Base-by-base conservation (phyloP, 306 rosid species). In the Fragaria iinumae region DNA sequence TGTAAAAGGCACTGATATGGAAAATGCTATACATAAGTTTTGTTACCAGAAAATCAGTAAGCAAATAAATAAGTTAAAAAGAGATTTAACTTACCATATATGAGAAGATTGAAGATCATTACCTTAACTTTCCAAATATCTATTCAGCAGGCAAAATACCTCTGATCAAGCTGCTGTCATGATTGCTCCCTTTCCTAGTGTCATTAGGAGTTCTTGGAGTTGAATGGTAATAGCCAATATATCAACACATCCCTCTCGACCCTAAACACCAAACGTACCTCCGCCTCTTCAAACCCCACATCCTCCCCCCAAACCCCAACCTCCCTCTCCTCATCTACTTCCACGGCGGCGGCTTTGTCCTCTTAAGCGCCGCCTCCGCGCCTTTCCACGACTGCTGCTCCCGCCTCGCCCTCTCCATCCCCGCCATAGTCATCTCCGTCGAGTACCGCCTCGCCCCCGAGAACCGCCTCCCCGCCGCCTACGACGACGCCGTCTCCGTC, bases 291-390 rank as follows among this genome's bases (percentile, higher is more conserved):
- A 86, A 83, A 64, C 91, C 92, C n/a, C 76, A 85, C 78, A 87
- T 80, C 8, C 80, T 76, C 1, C 84, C 87, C 78, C 62, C 43
- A 67, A 78, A 39, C 32, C 57, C 71, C 0, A 81, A 60, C 17
- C 85, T 80, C 73, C 88, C 91, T 38, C 50, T 87, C 48, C 39
- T 87, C 73, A 0, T 91, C 62, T 87, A 91, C 87, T 86, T 80
- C 88, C 98, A 90, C 63, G 97, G 97, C 55, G 98, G 98, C 32
- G 97, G 98, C 10, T 93, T 93, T 89, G 66, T 91, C 81, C 75
- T 90, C 84, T 86, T 50, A 87, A 83, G 79, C 85, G 77, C 84
- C 48, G 82, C 91, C 64, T 72, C 90, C 9, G 55, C 74, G 23
- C 73, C 86, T 11, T 90, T 86, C 83, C 98, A 93, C 80, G 10